phyloP scores from a whole-genome alignment of 2,329 filamentous ascomycete genomes.

The Escovopsis weberi region DNA sequence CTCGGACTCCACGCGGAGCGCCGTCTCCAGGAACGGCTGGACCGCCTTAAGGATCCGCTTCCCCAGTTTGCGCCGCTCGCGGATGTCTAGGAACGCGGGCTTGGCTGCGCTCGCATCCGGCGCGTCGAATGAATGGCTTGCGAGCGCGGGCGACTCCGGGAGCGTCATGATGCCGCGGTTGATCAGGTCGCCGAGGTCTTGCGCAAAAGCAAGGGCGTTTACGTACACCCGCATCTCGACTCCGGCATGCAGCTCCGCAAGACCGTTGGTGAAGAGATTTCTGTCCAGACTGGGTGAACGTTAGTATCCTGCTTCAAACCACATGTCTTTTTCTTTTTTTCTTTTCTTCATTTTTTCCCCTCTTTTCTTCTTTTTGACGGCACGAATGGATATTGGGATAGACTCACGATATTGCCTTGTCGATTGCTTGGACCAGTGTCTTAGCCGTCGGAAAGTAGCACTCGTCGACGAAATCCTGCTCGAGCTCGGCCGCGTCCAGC shows the following conservation, averaged over 20 bases:
- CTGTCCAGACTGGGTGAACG: conserved; percentile 43
- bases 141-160: conserved; percentile 14
- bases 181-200: conserved; percentile 41
- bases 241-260: conserved; percentile 34
- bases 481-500: conserved; percentile 58
- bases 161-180: conserved; percentile 34
- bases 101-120: conserved; percentile 35
- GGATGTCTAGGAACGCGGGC: conserved; percentile 49
- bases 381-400: too few species aligned
- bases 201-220: conserved; percentile 40
- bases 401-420: conserved; percentile 69
- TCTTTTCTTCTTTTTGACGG: too few species aligned
- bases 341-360: too few species aligned
- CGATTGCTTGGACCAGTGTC: conserved; percentile 61
- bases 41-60: conserved; percentile 79
- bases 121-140: conserved; percentile 17
- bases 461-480: conserved; percentile 68
- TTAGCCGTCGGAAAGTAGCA: conserved; percentile 83
- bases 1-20: conserved; percentile 68
- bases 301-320: conserved; percentile 18
- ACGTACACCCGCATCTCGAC: conserved; percentile 44
- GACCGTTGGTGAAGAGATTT: conserved; percentile 39
- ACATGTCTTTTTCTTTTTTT: too few species aligned
- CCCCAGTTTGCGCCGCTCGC: conserved; percentile 69
- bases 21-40: conserved; percentile 62